phyloP scores from a whole-genome alignment of 2,329 filamentous ascomycete species.

The Clathrospora elynae region DNA sequence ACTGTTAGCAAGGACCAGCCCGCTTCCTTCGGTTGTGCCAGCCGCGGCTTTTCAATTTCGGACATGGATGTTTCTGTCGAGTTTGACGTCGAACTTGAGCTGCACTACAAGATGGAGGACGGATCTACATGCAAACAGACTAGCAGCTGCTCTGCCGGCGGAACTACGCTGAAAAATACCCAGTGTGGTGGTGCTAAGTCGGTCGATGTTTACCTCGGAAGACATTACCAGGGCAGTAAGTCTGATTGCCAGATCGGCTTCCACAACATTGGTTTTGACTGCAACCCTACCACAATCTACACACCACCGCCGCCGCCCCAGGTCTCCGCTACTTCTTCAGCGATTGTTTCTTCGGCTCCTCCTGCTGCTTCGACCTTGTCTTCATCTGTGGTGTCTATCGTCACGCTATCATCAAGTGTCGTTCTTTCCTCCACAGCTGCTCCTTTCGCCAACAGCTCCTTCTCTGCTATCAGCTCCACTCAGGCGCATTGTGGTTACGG shows the following conservation, averaged over 20 bases:
- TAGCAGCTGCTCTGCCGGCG: conserved; percentile 64
- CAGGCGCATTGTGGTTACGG: conserved; percentile 13
- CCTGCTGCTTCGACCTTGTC: conserved; percentile 4
- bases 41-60: conserved; percentile 72
- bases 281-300: conserved; percentile 50
- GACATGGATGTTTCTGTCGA: conserved; percentile 74
- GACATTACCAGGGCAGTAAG: conserved; percentile 54
- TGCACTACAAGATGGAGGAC: conserved; percentile 86
- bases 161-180: conserved; percentile 75
- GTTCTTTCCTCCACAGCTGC: conserved; percentile 9
- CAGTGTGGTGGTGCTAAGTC: conserved; percentile 91
- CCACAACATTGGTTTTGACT: conserved; percentile 77
- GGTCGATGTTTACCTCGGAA: conserved; percentile 70
- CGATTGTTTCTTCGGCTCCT: conserved; percentile 2
- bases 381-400: not conserved
- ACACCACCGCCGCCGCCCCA: conserved; percentile 27
- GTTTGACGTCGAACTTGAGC: conserved; percentile 78
- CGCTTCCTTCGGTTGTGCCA: conserved; percentile 70
- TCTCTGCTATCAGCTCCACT: conserved; percentile 17
- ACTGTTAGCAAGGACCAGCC: conserved; percentile 58
- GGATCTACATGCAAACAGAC: conserved; percentile 81
- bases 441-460: conserved; percentile 27
- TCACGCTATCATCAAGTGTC: not conserved
- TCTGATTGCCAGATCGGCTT: conserved; percentile 72
- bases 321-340: conserved; percentile 6